A percentile compares a stretch with the other conserved stretches of the same genome.
These are phyloP conservation scores for Ophiostoma novo-ulmi DNA, from an alignment of 2,329 filamentous ascomycete species.

Conservation along the genomic window DNA sequence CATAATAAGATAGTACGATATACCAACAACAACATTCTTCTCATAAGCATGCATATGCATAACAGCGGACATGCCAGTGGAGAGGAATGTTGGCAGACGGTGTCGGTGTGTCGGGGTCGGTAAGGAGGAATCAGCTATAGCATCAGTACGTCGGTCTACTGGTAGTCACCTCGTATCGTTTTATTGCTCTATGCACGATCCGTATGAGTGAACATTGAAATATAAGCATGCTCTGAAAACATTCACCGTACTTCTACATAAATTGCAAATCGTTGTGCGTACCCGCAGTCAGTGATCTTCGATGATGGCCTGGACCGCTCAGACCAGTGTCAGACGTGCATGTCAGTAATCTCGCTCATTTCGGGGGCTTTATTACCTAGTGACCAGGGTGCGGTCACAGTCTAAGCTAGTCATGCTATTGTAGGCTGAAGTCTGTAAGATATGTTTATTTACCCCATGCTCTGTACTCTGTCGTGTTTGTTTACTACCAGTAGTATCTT, in stretches of 20 bases:
- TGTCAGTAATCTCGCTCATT: conserved; percentile 18
- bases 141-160: not conserved
- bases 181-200: not conserved
- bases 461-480: not conserved
- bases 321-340: conserved; percentile 3
- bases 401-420: not conserved
- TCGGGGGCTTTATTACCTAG: conserved; percentile 18
- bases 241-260: not conserved
- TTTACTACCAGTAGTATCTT: not conserved
- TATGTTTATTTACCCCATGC: not conserved
- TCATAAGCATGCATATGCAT: not conserved
- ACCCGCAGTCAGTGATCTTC: not conserved
- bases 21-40: not conserved
- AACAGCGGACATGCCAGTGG: not conserved
- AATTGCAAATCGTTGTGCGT: not conserved
- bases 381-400: not conserved
- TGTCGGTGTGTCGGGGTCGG: not conserved
- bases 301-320: conserved; percentile 1
- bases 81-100: conserved; percentile 6
- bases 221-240: not conserved
- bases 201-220: not conserved
- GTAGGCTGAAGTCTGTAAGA: not conserved
- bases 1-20: not conserved
- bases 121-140: not conserved
- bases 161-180: not conserved